phyloP scores from a whole-genome alignment of 1,139 yeast genomes.

The Yamadazyma oceani region DNA sequence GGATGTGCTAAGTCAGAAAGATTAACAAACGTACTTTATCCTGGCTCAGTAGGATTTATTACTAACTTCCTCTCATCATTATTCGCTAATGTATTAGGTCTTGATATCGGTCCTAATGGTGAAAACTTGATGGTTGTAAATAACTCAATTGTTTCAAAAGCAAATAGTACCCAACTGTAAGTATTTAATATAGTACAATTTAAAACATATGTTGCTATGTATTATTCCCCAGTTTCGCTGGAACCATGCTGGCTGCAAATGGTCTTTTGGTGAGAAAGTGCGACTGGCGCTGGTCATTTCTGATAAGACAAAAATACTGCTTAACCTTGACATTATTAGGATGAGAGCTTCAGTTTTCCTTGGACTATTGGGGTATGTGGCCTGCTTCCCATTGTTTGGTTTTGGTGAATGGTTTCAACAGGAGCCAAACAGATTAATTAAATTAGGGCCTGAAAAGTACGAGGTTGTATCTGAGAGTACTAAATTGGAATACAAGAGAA shows the following conservation, averaged over 20 bases:
- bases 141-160: constrained; percentile 8
- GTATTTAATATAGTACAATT: no score
- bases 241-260: no score
- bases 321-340: no score
- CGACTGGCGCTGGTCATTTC: no score
- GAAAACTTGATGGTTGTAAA: constrained; percentile 12
- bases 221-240: no score
- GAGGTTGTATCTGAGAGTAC: constrained; percentile 54
- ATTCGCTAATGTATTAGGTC: constrained; percentile 12
- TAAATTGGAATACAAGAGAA: constrained; percentile 53
- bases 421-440: constrained; percentile 30
- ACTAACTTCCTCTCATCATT: constrained; percentile 9
- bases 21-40: constrained; percentile 24
- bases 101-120: constrained; percentile 18
- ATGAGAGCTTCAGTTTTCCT: background rate
- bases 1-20: constrained; percentile 28
- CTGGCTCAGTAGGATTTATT: constrained; percentile 16
- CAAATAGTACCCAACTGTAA: constrained; percentile 6
- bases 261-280: no score
- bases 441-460: constrained; percentile 38
- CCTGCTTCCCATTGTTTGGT: constrained; percentile 7
- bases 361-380: constrained; percentile 1
- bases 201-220: no score
- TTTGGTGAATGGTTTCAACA: constrained; percentile 5
- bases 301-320: no score